Base-by-base conservation (phyloP, 768 basidiomycete genomes). In the Naematelia encephala region DNA sequence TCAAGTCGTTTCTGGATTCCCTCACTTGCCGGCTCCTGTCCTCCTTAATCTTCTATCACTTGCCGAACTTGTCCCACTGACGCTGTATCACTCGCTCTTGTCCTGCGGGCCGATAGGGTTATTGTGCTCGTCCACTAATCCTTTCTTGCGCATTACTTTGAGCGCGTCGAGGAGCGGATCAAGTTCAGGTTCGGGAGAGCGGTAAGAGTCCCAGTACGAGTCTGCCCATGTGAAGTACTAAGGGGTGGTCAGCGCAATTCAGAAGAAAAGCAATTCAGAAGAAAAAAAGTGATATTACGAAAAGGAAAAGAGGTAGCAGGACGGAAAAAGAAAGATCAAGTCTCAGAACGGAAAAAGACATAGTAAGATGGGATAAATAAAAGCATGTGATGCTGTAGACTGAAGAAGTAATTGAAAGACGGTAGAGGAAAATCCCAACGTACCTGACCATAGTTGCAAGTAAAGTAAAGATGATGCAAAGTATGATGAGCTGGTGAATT, bases 401-500 rank as follows among this genome's bases (percentile, higher is more conserved):
- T n/a, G n/a, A n/a, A n/a, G n/a, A n/a, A n/a, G n/a, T n/a, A n/a
- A n/a, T n/a, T n/a, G n/a, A 46, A 28, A n/a, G 53, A 16, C 13
- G 45, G 45, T 16, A 55, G 10, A 51, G 45, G 23, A 42, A 51
- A 43, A 39, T n/a, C 22, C 8, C 10, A 25, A 51, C 57, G 47
- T 23, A 68, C 77, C 81, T 91, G 90, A 22, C 91, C 92, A 77
- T 91, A 94, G 81, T 98, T 98, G 66, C 89, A 88, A 44, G 88
- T 96, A 80, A 97, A 98, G 80, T 93, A 94, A 21, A 99, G 80
- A 72, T 98, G 96, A 75, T 97, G 94, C 44, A 97, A 81, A 0
- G 93, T 98, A 76, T 99, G 96, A 69, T 99, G 96, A 1, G 93
- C 91, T 1, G 96, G 94, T n/a, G 91, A 92, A 78, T 98, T 99